Conservation (phyloP, 2,329 filamentous ascomycete genomes). For the Davidsoniella eucalypti region DNA sequence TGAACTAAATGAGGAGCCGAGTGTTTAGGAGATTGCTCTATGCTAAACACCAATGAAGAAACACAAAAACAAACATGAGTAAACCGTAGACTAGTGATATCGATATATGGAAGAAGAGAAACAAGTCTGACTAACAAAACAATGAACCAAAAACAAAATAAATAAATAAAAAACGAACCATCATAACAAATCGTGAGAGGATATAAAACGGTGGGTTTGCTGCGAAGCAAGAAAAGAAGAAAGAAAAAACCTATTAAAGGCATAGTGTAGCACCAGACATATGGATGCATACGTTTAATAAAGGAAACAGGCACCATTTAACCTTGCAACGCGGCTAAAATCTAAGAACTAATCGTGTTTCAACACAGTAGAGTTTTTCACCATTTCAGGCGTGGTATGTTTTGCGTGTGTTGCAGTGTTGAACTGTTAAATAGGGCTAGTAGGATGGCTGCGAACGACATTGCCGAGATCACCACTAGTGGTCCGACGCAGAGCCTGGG, state of each 20-base stretch:
- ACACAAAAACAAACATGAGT: background rate
- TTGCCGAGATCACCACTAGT: conserved; percentile 59
- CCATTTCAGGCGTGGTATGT: too few species aligned
- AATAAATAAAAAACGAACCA: too few species aligned
- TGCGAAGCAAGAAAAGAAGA: background rate
- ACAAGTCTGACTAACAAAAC: background rate
- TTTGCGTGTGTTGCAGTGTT: too few species aligned
- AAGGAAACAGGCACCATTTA: too few species aligned
- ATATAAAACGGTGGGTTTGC: background rate
- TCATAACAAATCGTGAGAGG: background rate
- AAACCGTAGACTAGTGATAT: background rate
- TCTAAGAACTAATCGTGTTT: too few species aligned
- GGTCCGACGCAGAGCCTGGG: conserved; percentile 70
- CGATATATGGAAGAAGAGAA: background rate
- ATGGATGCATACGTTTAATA: background rate
- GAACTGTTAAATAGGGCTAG: conserved; percentile 36
- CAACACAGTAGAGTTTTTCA: too few species aligned
- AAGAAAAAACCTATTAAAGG: background rate
- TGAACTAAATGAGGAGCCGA: too few species aligned
- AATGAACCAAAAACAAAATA: background rate
- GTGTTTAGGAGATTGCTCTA: too few species aligned
- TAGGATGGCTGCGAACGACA: conserved; percentile 36
- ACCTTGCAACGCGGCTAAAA: too few species aligned
- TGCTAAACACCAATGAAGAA: background rate
- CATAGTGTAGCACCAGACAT: background rate